Evolutionary conservation across 192 early-diverging fungal genomes (phyloP).

Genomic region (Coemansia sp.): DNA sequence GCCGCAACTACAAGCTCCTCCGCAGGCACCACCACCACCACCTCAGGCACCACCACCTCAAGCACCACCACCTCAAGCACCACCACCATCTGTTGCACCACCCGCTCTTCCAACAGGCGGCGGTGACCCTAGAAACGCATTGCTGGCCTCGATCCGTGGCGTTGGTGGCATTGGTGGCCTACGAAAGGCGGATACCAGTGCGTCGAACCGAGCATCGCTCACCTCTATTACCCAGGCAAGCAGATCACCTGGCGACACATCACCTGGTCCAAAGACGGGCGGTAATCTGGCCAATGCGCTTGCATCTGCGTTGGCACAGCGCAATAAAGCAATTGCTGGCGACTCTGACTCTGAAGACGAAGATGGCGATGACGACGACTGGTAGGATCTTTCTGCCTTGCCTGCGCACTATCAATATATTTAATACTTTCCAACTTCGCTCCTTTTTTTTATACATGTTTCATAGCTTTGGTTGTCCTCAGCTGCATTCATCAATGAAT

Average conservation of each 20-base stretch:
- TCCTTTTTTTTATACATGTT: too few species aligned
- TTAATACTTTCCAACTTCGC: too few species aligned
- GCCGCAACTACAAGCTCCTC: slow-evolving; percentile 11
- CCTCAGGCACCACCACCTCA: slow-evolving; percentile 24
- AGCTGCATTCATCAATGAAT: neutral
- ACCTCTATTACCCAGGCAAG: slow-evolving; percentile 19
- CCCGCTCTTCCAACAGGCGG: slow-evolving; percentile 23
- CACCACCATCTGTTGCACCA: slow-evolving; percentile 7
- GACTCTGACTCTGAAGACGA: slow-evolving; percentile 57
- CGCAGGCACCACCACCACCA: slow-evolving; percentile 16
- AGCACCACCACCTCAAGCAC: slow-evolving; percentile 11
- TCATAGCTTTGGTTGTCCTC: neutral
- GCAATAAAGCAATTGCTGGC: slow-evolving; percentile 55
- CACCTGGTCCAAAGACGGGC: slow-evolving; percentile 44
- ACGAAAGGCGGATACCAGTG: slow-evolving; percentile 38
- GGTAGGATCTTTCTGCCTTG: slow-evolving; percentile 27
- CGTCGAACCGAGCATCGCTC: slow-evolving; percentile 36
- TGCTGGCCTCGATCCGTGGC: slow-evolving; percentile 51
- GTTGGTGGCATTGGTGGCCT: slow-evolving; percentile 42
- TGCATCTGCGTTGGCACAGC: slow-evolving; percentile 52
- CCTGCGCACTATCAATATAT: neutral
- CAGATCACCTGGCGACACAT: slow-evolving; percentile 45
- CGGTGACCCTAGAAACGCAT: slow-evolving; percentile 31
- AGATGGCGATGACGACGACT: slow-evolving; percentile 55
- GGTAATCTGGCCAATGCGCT: slow-evolving; percentile 57